Base-by-base conservation (phyloP, 1,139 yeast species). In the Saccharomyces uvarum region DNA sequence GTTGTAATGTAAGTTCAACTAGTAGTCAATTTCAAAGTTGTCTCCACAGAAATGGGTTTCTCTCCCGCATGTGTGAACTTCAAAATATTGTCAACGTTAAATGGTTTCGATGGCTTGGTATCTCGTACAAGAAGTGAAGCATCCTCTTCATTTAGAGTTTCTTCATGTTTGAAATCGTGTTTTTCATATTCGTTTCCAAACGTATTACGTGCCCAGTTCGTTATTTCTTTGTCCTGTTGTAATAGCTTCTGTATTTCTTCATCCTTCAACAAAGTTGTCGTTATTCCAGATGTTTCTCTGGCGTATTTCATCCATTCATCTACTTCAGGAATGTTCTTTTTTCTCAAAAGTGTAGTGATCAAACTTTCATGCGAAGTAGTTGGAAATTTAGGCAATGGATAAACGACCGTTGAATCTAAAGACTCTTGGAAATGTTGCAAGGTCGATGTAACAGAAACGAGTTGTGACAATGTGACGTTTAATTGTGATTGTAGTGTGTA, bases 291-390 rank as follows among this genome's bases (percentile, higher is more conserved):
- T 24, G 72, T 68, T 24, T 73, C 75, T 26, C 74, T 71, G 1
- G 93, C 90, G 19, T 76, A 75, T 16, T 77, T 77, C 14, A 89
- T 80, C 98, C 97, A 90, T 50, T 83, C 88, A 54, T 84, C 89
- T 1, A 91, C 96, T 62, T 90, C 97, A 0, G 98, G 98, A 13
- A 88, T 74, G 51, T 87, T 84, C 68, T 91, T 91, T 69, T 90
- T 93, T 56, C 98, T 77, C 57, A 93, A 72, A 59, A 93, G 74
- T 0, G 97, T 89, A 0, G 95, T 86, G 54, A 91, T 74, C 51
- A 91, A 75, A 1, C 88, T 88, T 65, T 87, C 91, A 59, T 88
- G 93, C 48, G 88, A 86, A 1, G 88, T 79, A 0, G 95, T 82
- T 2, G 97, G 97, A 67, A 91, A 93, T 28, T 78, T 78, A 0